A percentile compares a stretch with the other conserved stretches of the same genome.
These are phyloP conservation scores for Arthroderma uncinatum DNA, from an alignment of 2,329 filamentous ascomycete species.

Conservation along the genomic window DNA sequence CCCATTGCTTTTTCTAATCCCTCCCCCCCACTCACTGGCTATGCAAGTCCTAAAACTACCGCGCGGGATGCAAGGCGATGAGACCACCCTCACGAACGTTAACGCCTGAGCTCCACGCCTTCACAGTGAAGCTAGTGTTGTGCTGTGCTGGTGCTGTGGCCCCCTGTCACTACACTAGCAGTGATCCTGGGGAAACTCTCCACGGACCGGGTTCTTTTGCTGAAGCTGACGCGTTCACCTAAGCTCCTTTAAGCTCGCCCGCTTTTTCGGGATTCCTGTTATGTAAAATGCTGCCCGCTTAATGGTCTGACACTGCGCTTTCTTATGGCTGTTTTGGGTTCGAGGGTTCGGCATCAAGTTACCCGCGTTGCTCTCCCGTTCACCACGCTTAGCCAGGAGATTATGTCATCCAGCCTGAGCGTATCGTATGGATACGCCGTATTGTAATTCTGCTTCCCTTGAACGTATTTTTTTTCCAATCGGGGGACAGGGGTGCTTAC, in stretches of 20 bases:
- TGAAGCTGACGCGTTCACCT: constrained; percentile 12
- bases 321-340: constrained; percentile 2
- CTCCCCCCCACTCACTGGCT: neutral
- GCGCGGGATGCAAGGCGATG: constrained; percentile 1
- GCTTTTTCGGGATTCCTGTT: constrained; percentile 5
- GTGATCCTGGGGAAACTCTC: constrained; percentile 4
- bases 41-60: constrained; percentile 3
- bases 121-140: neutral
- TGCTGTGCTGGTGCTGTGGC: neutral
- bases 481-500: neutral
- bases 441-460: neutral
- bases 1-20: neutral
- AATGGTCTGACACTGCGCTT: neutral
- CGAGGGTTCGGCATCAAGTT: neutral
- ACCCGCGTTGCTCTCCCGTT: constrained; percentile 3
- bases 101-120: constrained; percentile 3
- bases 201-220: constrained; percentile 3
- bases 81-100: neutral
- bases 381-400: neutral
- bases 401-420: neutral
- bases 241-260: constrained; percentile 5
- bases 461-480: neutral
- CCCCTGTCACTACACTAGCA: neutral
- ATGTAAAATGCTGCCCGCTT: neutral
- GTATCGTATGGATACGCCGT: neutral